Base-by-base conservation (phyloP, 2,329 filamentous ascomycete species). In the Diaporthe helianthi region DNA sequence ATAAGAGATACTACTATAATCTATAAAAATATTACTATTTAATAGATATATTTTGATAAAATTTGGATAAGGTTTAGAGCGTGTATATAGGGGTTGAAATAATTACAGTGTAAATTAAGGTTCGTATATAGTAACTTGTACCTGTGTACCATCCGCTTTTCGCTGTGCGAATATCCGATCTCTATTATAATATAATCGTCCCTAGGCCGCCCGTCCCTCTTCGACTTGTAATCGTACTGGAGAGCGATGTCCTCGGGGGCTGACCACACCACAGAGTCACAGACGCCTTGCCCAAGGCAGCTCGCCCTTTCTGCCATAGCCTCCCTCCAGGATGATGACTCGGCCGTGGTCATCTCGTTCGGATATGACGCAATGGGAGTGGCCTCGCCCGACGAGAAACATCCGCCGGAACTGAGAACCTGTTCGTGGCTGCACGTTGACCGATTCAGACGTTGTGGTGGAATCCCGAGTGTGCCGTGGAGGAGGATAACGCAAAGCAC, bases 251-350 rank as follows among this genome's bases (percentile, higher is more conserved):
- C n/a, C 24, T 13, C 10, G 38, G n/a, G 19, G n/a, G n/a, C 13
- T 33, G n/a, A 24, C 17, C 12, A 24, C 36, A 44, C n/a, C n/a
- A n/a, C n/a, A n/a, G n/a, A n/a, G n/a, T n/a, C n/a, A n/a, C n/a
- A n/a, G 26, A 24, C 1, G n/a, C 36, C 38, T 44, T 46, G n/a
- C n/a, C n/a, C n/a, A n/a, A n/a, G n/a, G n/a, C n/a, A n/a, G n/a
- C n/a, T n/a, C n/a, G n/a, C n/a, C n/a, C n/a, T n/a, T 33, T 33
- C 22, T 13, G 38, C 52, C 52, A 49, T 49, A 41, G n/a, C 33
- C 15, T 58, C 22, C 26, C 52, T 55, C 52, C n/a, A 67, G 41
- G 65, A 49, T 67, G n/a, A 44, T 67, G 65, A 67, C 65, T 67
- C 65, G 65, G 29, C 65, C 29, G 26, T n/a, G 65, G 29, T 58